Evolutionary conservation across 129 eudicot species (phyloP).

Genomic region (Tanacetum coccineum): DNA sequence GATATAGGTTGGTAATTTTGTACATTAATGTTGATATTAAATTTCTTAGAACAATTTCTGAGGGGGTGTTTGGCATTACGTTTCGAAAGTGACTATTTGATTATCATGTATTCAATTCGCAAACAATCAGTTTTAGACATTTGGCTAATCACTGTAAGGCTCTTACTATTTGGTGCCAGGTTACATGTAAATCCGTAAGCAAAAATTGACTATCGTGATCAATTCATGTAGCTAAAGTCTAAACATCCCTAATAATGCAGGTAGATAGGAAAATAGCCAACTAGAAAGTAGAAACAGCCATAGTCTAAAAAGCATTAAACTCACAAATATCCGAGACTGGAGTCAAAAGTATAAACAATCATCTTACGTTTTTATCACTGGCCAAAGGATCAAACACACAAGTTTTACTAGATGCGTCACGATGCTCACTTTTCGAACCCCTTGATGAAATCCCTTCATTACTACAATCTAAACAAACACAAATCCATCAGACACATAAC

Average conservation of each 20-base stretch:
- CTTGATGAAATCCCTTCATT: slow-evolving; percentile 28
- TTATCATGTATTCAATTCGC: too few species aligned
- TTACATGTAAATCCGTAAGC: too few species aligned
- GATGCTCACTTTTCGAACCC: slow-evolving; percentile 10
- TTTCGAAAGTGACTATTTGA: too few species aligned
- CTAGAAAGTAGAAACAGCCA: slow-evolving; percentile 12
- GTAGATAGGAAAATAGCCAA: not conserved
- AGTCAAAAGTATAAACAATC: slow-evolving; percentile 14
- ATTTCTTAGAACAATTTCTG: not conserved
- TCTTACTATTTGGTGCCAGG: too few species aligned
- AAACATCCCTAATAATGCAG: not conserved
- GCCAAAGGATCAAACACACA: slow-evolving; percentile 28
- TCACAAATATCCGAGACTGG: not conserved
- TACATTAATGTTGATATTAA: too few species aligned
- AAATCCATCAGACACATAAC: slow-evolving; percentile 6
- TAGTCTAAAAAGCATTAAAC: slow-evolving; percentile 7
- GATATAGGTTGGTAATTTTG: too few species aligned
- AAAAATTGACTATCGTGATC: not conserved
- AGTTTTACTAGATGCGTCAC: slow-evolving; percentile 14
- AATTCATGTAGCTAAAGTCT: not conserved
- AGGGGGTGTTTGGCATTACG: too few species aligned
- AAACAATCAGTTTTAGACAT: too few species aligned
- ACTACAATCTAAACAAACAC: slow-evolving; percentile 32
- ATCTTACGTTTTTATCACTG: slow-evolving; percentile 35
- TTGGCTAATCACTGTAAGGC: too few species aligned